Base-by-base conservation (phyloP, 352 stramenopile species). In the Blastocystis sp. region DNA sequence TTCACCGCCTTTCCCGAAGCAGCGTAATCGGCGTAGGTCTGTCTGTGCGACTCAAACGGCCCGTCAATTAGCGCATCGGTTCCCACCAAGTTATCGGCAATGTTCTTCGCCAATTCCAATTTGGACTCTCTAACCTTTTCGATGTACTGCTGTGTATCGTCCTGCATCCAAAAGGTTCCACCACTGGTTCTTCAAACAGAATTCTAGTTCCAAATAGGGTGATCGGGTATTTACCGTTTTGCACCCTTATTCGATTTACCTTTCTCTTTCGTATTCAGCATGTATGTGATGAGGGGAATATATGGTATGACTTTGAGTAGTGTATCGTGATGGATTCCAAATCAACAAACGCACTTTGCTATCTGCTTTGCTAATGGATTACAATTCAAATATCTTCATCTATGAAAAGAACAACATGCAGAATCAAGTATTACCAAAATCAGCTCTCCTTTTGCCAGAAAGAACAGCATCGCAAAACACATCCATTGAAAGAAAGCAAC, bases 1-100 rank as follows among this genome's bases (percentile, higher is more conserved):
- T 84, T 89, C 10, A 97, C 80, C 2, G 94, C 91, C 82, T 95
- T 93, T 77, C 93, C 93, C 56, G 93, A 96, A 62, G 95, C 96
- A 17, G 95, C 98, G 76, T 95, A 97, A 91, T 98, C 96, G 5
- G 93, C 95, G 89, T 98, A 98, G 59, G 96, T 92, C 38, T 98
- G 86, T 1, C 92, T 93, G 21, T 90, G 91, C 17, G 81, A 21
- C 28, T 93, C 93, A 87, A 93, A 96, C 10, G 93, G 93, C 17
- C 60, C 84, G 14, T 80, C 60, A 14, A 91, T 78, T 10, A 86
- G 38, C 7, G 70, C 76, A 38, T 88, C 53, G 89, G 89, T 76
- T 56, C 86, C 21, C 81, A 90, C 67, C 21, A 88, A 56, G 62
- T 88, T 70, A 62, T 88, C 52, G 64, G 67, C 53, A 61, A 80